Percentiles rank a stretch among this genome's conserved stretches.
Conservation (phyloP, 2,329 filamentous ascomycete species). For the Colletotrichum orchidophilum region DNA sequence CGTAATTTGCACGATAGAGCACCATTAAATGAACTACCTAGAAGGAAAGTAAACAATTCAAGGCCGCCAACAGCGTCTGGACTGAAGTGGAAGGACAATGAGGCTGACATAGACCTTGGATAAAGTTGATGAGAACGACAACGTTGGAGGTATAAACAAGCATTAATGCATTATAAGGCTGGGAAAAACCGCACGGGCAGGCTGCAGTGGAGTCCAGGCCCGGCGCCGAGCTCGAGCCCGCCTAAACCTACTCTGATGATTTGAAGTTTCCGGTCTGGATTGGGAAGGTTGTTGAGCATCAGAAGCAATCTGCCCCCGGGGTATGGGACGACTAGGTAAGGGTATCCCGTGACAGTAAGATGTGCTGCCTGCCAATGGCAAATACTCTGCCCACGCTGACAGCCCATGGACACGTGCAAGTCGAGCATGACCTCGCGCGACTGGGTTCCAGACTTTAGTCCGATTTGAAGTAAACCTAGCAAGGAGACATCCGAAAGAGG, state of each 20-base stretch:
- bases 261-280: not conserved
- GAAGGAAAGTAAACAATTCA: not conserved
- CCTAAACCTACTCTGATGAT: not conserved
- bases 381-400: not conserved
- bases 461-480: not conserved
- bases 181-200: not conserved
- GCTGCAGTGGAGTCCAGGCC: not conserved
- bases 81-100: not conserved
- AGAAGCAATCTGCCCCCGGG: not conserved
- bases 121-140: conserved; percentile 3
- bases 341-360: not conserved
- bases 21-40: not conserved
- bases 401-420: not conserved
- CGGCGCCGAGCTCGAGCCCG: not conserved
- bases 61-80: not conserved
- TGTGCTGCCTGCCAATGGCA: not conserved
- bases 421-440: not conserved
- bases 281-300: not conserved
- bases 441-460: not conserved
- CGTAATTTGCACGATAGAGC: not conserved
- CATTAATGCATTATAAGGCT: not conserved
- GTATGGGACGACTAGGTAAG: not conserved
- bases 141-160: not conserved
- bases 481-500: not conserved
- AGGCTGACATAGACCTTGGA: not conserved